phyloP scores from a whole-genome alignment of 1,284 basidiomycete genomes.

The Melampsora occidentalis region DNA sequence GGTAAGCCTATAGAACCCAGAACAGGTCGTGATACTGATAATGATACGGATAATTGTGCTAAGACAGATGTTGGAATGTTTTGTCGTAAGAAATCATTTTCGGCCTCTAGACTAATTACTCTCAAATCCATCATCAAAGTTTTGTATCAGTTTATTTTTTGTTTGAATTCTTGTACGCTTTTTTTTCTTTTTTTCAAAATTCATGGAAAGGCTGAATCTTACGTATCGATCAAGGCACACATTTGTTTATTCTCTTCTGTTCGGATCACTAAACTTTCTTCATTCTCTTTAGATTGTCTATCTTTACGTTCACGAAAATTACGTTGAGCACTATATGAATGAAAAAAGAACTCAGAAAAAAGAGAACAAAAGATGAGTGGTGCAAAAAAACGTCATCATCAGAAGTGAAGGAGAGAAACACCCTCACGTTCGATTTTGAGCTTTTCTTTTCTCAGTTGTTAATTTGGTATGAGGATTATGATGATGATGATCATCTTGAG shows the following conservation, averaged over 20 bases:
- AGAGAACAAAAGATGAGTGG: background rate
- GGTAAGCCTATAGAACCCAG: no score
- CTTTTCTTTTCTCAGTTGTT: conserved; percentile 34
- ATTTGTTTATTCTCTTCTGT: conserved; percentile 35
- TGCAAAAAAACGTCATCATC: background rate
- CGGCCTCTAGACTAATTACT: conserved; percentile 8
- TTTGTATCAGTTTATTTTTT: no score
- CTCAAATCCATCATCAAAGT: no score
- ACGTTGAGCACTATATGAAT: conserved; percentile 13
- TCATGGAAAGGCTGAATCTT: background rate
- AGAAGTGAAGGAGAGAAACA: background rate
- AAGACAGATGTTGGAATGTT: conserved; percentile 3
- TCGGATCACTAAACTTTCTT: conserved; percentile 26
- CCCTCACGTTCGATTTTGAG: conserved; percentile 32
- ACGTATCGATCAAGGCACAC: conserved; percentile 16
- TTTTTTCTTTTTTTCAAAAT: no score
- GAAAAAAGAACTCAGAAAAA: no score
- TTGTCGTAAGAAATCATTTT: conserved; percentile 23
- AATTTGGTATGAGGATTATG: background rate
- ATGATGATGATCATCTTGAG: no score
- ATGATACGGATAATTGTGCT: background rate
- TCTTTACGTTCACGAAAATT: conserved; percentile 35
- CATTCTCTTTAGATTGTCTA: conserved; percentile 27
- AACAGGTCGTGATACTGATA: background rate
- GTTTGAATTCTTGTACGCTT: no score